These are phyloP conservation scores for Novymonas esmeraldas DNA, from an alignment of 208 protist genomes.

Conservation along the genomic window DNA sequence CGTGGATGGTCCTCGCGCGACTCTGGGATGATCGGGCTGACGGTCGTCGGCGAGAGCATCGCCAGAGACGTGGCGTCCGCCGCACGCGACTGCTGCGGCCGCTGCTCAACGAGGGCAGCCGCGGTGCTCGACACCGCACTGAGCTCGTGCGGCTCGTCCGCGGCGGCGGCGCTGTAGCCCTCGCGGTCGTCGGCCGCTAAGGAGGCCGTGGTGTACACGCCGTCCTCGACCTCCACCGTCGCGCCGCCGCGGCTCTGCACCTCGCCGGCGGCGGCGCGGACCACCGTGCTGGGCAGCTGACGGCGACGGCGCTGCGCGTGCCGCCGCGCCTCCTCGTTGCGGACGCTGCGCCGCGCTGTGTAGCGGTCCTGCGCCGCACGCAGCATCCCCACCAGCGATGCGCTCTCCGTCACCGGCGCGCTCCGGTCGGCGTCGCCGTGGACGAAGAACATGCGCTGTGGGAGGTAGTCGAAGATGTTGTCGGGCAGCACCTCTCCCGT, in stretches of 20 bases:
- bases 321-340: conserved; percentile 30
- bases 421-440: conserved; percentile 84
- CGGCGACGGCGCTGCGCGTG: conserved; percentile 31
- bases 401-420: conserved; percentile 77
- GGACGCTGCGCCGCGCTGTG: conserved; percentile 27
- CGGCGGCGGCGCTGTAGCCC: not conserved
- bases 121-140: not conserved
- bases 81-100: not conserved
- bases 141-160: not conserved
- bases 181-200: not conserved
- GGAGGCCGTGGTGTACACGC: not conserved
- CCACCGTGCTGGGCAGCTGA: conserved; percentile 6
- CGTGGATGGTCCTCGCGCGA: conserved; percentile 20
- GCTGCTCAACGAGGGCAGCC: not conserved
- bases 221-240: not conserved
- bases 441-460: conserved; percentile 77
- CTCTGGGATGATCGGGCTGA: conserved; percentile 10
- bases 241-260: not conserved
- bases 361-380: conserved; percentile 52
- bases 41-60: conserved; percentile 1
- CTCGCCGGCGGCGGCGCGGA: not conserved
- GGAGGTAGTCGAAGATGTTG: conserved; percentile 86
- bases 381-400: conserved; percentile 58
- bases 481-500: conserved; percentile 77
- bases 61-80: not conserved